Base-by-base conservation (phyloP, 2,329 filamentous ascomycete genomes). In the Thyridium curvatum region DNA sequence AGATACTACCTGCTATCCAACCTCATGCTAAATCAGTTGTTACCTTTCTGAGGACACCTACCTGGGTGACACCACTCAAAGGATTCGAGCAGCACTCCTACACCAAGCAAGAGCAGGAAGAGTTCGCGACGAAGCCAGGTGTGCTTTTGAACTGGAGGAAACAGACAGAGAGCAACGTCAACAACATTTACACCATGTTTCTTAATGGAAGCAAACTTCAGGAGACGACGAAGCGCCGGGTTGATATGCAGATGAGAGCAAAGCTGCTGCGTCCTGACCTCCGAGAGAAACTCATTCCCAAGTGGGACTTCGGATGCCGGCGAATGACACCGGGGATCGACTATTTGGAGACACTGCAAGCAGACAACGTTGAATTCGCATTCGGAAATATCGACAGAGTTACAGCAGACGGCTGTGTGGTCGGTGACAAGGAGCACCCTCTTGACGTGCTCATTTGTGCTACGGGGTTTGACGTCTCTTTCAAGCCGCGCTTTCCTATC, bases 321-420 rank as follows among this genome's bases (percentile, higher is more conserved):
- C 61, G 62, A 1, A 58, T 66, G 31, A 62, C 65, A 0, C 66
- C 66, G 1, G 66, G 64, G 1, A 56, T 61, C 34, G 62, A 64
- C 7, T 68, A 65, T 48, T 52, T 68, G 28, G 64, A 68, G 40
- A 58, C 61, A 8, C 52, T 72, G 32, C 55, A 55, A 3, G 45
- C 63, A 38, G 53, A 59, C 10, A 73, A 76, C 34, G 66, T 73
- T 4, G 50, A 58, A n/a, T 59, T 61, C 8, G 58, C 69, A 18
- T 59, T 58, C 17, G 59, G 61, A 21, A 52, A 48, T 2, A 66
- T 72, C 44, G 41, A 48, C 13, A 48, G 52, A 32, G 49, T 72
- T 32, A 56, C 55, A 0, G 44, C 49, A 1, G 50, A 54, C 6
- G 64, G 65, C 3, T 45, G 52, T 28, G 43, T 56, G 4, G 42